Conservation (phyloP, 164 flowering plant genomes). For the Annona cherimola region DNA sequence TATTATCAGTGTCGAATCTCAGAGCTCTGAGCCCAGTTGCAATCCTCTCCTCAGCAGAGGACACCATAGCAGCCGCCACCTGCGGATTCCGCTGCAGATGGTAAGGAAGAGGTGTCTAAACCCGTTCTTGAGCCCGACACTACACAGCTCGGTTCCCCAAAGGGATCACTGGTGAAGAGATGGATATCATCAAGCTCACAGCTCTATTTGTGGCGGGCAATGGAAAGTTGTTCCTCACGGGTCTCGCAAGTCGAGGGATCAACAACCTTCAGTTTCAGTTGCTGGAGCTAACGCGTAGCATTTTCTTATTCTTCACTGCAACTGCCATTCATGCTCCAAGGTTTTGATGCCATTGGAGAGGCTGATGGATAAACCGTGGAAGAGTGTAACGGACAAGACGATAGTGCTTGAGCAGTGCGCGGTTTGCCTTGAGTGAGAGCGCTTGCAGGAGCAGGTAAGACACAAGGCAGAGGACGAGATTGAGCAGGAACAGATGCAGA, state of each 20-base stretch:
- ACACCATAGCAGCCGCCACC: conserved; percentile 21
- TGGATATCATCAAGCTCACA: conserved; percentile 94
- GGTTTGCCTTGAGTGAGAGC: conserved; percentile 92
- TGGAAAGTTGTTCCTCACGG: conserved; percentile 85
- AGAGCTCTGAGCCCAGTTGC: conserved; percentile 69
- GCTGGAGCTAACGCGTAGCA: conserved; percentile 90
- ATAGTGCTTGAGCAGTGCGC: conserved; percentile 86
- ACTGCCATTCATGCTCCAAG: conserved; percentile 94
- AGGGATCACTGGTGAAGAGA: conserved; percentile 91
- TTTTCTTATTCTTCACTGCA: conserved; percentile 89
- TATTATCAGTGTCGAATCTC: conserved; percentile 81
- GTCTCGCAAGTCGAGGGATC: conserved; percentile 79
- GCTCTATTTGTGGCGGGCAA: conserved; percentile 98
- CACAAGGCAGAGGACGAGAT: conserved; percentile 96
- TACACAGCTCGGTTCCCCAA: conserved; percentile 93
- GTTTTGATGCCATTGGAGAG: conserved; percentile 94
- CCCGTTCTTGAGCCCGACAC: conserved; percentile 70
- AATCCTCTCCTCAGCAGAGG: conserved; percentile 28
- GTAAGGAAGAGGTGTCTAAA: conserved; percentile 26
- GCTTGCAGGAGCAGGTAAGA: conserved; percentile 95
- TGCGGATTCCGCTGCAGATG: conserved; percentile 28
- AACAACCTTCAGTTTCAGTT: conserved; percentile 92
- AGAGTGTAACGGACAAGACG: conserved; percentile 73
- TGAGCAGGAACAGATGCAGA: conserved; percentile 85
- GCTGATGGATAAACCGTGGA: conserved; percentile 67